These are phyloP conservation scores for Fusarium sp. DNA, from an alignment of 2,329 filamentous ascomycete genomes.

Conservation along the genomic window DNA sequence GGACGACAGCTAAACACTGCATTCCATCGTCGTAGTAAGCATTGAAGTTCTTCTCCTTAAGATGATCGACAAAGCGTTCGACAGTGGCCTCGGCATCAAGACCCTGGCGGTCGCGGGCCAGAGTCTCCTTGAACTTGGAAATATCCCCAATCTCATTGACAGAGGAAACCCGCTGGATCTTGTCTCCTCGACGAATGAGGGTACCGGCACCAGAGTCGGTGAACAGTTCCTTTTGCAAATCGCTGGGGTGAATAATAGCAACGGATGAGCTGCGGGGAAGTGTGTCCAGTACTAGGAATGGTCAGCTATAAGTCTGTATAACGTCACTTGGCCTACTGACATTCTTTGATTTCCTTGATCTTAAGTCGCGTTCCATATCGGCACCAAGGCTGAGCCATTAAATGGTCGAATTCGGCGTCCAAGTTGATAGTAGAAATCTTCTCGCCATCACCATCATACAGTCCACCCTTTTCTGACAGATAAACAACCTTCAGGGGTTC, in stretches of 20 bases:
- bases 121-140: constrained; percentile 80
- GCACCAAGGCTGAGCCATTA: constrained; percentile 96
- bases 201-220: constrained; percentile 96
- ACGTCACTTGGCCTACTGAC: neutral
- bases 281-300: constrained; percentile 74
- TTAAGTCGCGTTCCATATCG: constrained; percentile 94
- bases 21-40: constrained; percentile 95
- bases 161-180: constrained; percentile 78
- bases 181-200: constrained; percentile 90
- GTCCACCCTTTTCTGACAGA: constrained; percentile 95
- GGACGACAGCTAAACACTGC: constrained; percentile 90
- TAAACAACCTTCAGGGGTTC: constrained; percentile 98
- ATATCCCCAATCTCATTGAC: constrained; percentile 81
- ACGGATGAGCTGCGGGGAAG: constrained; percentile 93
- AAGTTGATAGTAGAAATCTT: constrained; percentile 98
- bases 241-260: constrained; percentile 95
- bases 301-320: neutral
- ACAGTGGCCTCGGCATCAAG: constrained; percentile 85
- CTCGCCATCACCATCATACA: constrained; percentile 92
- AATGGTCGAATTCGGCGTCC: constrained; percentile 92
- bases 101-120: constrained; percentile 83
- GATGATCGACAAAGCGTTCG: constrained; percentile 83
- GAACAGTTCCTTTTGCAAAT: constrained; percentile 95
- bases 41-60: constrained; percentile 83
- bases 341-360: constrained; percentile 96